Evolutionary conservation across 2,329 filamentous ascomycete genomes (phyloP), one percentile per base, ranked within the genome.

Genomic region (Pseudogymnoascus pannorum): DNA sequence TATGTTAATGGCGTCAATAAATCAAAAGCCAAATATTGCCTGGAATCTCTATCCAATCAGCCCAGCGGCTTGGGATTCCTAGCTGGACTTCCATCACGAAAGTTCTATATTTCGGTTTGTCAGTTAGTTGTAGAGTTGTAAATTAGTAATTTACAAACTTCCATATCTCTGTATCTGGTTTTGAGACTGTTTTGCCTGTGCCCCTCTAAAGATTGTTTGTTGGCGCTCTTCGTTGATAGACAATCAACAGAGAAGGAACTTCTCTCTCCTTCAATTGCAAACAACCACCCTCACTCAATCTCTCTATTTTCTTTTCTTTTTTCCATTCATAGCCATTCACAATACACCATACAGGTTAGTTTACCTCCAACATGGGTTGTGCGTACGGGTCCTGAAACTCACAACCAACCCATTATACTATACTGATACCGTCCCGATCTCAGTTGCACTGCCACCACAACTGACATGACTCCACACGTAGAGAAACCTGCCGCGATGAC

Each of bases 381-480:
- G 7, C n/a, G 6, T 24, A 26, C 42, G 2, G 12, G 6, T 14
- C 5, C 22, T 9, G 7, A 14, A 20, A 20, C 9, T 6, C 38
- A 14, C 38, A 42, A n/a, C n/a, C n/a, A n/a, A n/a, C n/a, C n/a
- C n/a, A n/a, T n/a, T n/a, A n/a, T n/a, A n/a, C n/a, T n/a, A n/a
- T n/a, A n/a, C n/a, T n/a, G n/a, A n/a, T n/a, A n/a, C n/a, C n/a
- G n/a, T 18, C 26, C 3, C 3, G 48, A 54, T 54, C 26, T 33
- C 48, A 54, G 26, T 14, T 54, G 26, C 48, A 54, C 48, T 31
- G 48, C 48, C 26, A 54, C 48, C 26, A 54, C 48, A 54, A 31
- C 26, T 26, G 33, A 54, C n/a, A 31, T 33, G 48, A 31, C 16
- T 54, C 26, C 48, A 31, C 48, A 4, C 9, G 9, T 16, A 2